These are phyloP conservation scores for Arachnomyces sp. DNA, from an alignment of 2,329 filamentous ascomycete genomes.

Conservation along the genomic window DNA sequence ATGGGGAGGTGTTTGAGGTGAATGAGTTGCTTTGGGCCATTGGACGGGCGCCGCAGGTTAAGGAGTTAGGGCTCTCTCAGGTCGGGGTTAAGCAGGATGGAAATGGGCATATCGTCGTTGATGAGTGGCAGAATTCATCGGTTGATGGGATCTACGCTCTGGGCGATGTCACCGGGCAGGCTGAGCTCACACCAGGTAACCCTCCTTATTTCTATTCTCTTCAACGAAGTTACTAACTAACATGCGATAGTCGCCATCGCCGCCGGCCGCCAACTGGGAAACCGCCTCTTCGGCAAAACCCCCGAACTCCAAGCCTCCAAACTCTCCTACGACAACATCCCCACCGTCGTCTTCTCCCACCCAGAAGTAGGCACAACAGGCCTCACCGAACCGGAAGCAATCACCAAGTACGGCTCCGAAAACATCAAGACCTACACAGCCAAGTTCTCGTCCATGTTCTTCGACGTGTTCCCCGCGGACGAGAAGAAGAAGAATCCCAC, in stretches of 20 bases:
- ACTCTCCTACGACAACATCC: constrained; percentile 44
- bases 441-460: constrained; percentile 45
- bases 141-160: constrained; percentile 43
- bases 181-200: constrained; percentile 43
- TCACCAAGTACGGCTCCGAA: constrained; percentile 40
- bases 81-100: constrained; percentile 35
- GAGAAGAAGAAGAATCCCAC: constrained; percentile 45
- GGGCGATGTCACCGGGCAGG: constrained; percentile 45
- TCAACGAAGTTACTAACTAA: neutral
- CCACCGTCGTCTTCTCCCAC: constrained; percentile 47
- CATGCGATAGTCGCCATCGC: constrained; percentile 40
- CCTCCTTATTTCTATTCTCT: neutral
- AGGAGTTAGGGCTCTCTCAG: constrained; percentile 34
- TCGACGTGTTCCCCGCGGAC: constrained; percentile 38
- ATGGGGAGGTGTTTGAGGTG: constrained; percentile 37
- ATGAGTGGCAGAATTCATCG: constrained; percentile 45
- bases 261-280: constrained; percentile 43
- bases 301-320: constrained; percentile 36
- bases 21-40: constrained; percentile 47
- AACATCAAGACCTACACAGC: constrained; percentile 46
- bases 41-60: constrained; percentile 39
- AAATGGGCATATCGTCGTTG: constrained; percentile 38
- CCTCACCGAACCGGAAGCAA: constrained; percentile 44
- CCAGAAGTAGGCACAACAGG: constrained; percentile 44
- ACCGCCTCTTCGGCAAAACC: constrained; percentile 41